Evolutionary conservation across 257 asterid species (phyloP).

Genomic region (Handroanthus guayacan): DNA sequence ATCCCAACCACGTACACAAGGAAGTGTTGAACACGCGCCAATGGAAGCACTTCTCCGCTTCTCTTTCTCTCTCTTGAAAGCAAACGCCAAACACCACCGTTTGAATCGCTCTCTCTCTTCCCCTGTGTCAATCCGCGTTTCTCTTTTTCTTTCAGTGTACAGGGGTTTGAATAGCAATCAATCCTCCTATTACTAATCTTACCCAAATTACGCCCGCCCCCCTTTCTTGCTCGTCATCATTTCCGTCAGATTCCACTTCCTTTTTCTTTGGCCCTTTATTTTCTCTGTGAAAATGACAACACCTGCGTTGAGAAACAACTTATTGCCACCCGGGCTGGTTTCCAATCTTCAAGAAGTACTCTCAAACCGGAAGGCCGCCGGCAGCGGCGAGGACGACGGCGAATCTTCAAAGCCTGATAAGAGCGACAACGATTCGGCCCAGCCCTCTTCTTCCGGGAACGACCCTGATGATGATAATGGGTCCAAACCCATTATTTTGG

Average conservation of each 20-base stretch:
- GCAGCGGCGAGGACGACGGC: constrained; percentile 37
- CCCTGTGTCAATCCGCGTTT: background rate
- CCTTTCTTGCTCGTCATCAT: constrained; percentile 41
- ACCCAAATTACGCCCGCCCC: constrained; percentile 29
- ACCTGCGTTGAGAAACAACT: constrained; percentile 58
- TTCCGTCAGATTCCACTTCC: constrained; percentile 47
- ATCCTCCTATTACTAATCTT: constrained; percentile 41
- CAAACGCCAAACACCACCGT: constrained; percentile 32
- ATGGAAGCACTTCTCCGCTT: constrained; percentile 23
- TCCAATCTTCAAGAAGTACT: constrained; percentile 85
- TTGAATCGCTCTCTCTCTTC: constrained; percentile 53
- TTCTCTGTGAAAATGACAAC: constrained; percentile 53
- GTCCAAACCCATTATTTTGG: constrained; percentile 71
- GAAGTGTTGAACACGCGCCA: constrained; percentile 43
- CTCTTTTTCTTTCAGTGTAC: constrained; percentile 25
- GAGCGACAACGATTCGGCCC: constrained; percentile 43
- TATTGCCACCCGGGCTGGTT: constrained; percentile 85
- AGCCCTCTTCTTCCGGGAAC: constrained; percentile 42
- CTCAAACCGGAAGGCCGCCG: constrained; percentile 55
- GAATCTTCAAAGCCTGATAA: constrained; percentile 38
- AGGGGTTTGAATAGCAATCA: constrained; percentile 41
- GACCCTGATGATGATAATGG: constrained; percentile 47
- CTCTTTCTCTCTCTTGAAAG: constrained; percentile 21
- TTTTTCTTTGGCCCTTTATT: constrained; percentile 15
- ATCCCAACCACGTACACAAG: constrained; percentile 33